phyloP scores from a whole-genome alignment of 2,329 filamentous ascomycete genomes.

The Dichotomopilus funicola region DNA sequence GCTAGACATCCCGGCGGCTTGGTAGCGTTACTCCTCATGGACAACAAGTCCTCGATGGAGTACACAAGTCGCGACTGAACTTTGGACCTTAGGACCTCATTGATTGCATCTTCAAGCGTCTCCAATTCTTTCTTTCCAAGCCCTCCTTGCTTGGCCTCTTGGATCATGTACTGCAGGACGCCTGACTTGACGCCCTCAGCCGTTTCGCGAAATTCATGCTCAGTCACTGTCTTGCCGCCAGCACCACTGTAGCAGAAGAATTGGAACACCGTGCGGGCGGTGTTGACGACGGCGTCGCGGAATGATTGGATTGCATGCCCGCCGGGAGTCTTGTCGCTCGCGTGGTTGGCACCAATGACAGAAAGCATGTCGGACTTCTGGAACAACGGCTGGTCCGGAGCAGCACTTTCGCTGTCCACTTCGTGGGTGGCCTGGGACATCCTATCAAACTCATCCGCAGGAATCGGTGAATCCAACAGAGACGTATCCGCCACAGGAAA shows the following conservation, averaged over 20 bases:
- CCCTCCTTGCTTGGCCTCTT: not conserved
- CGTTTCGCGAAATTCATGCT: not conserved
- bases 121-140: not conserved
- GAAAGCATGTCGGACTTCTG: no score
- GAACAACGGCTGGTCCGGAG: no score
- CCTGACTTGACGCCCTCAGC: slow-evolving; percentile 3
- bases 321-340: not conserved
- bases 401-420: no score
- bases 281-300: not conserved
- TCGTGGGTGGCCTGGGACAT: no score
- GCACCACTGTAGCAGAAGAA: not conserved
- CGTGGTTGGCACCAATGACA: not conserved
- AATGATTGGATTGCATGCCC: not conserved
- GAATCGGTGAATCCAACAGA: no score
- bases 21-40: not conserved
- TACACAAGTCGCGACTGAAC: slow-evolving; percentile 1
- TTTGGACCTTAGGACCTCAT: not conserved
- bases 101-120: not conserved
- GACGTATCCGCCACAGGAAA: no score
- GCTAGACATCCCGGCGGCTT: slow-evolving; percentile 3
- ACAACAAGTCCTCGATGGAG: slow-evolving; percentile 6
- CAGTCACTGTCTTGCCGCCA: not conserved
- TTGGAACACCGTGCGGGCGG: not conserved
- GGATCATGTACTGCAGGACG: not conserved
- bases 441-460: no score